phyloP scores from a whole-genome alignment of 306 rosid genomes.

The Dalbergia oliveri region DNA sequence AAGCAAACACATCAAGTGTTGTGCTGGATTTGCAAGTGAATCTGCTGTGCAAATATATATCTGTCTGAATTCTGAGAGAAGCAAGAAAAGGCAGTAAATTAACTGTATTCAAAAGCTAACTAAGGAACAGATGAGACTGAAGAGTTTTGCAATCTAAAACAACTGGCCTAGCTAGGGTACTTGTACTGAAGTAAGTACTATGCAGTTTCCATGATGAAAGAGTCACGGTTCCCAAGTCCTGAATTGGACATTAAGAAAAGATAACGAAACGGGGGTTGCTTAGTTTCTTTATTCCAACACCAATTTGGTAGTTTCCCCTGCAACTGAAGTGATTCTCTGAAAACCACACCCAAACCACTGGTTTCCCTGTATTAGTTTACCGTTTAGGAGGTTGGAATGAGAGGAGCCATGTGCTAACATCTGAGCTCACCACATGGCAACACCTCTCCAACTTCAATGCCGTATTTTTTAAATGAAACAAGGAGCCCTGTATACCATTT shows the following conservation, averaged over 20 bases:
- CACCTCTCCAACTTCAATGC: slow-evolving; percentile 58
- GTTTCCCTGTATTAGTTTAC: slow-evolving; percentile 42
- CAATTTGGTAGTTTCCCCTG: slow-evolving; percentile 50
- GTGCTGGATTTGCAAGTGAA: slow-evolving; percentile 23
- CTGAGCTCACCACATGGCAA: slow-evolving; percentile 85
- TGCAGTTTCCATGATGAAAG: slow-evolving; percentile 26
- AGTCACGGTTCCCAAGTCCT: slow-evolving; percentile 55
- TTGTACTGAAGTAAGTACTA: neutral
- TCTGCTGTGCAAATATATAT: neutral
- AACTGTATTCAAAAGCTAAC: slow-evolving; percentile 22
- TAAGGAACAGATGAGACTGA: slow-evolving; percentile 40
- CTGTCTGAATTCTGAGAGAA: neutral
- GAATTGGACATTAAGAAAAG: slow-evolving; percentile 29
- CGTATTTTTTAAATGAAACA: neutral
- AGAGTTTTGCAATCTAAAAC: slow-evolving; percentile 35
- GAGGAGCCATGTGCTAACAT: slow-evolving; percentile 84
- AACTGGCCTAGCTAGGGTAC: slow-evolving; percentile 11
- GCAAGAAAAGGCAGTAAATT: slow-evolving; percentile 23
- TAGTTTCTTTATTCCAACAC: slow-evolving; percentile 22
- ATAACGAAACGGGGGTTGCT: neutral
- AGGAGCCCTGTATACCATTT: neutral
- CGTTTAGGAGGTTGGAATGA: slow-evolving; percentile 57
- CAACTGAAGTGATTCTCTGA: slow-evolving; percentile 68
- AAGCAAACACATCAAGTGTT: slow-evolving; percentile 1
- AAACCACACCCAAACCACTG: slow-evolving; percentile 51